These are phyloP conservation scores for Aspergillus sp. DNA, from an alignment of 2,329 filamentous ascomycete species.

Conservation along the genomic window DNA sequence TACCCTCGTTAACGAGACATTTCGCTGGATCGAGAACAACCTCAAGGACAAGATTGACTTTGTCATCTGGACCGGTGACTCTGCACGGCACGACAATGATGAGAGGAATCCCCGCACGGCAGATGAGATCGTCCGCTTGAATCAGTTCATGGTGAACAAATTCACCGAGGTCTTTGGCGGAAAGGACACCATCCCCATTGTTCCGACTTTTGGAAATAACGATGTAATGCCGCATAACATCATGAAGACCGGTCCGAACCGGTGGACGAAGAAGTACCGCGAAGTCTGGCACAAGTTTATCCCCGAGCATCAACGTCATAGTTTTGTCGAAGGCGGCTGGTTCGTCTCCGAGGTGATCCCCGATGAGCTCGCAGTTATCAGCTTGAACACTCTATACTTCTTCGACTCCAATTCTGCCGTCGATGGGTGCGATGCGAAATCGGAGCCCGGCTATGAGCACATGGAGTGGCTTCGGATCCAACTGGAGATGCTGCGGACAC, in stretches of 20 bases:
- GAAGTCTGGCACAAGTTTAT: slow-evolving; percentile 85
- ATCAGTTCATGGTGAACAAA: slow-evolving; percentile 72
- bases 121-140: slow-evolving; percentile 75
- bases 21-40: slow-evolving; percentile 81
- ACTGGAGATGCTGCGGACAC: slow-evolving; percentile 75
- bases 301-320: slow-evolving; percentile 86
- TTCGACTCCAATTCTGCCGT: slow-evolving; percentile 92
- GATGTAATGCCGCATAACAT: slow-evolving; percentile 98
- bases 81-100: slow-evolving; percentile 85
- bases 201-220: slow-evolving; percentile 95
- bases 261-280: slow-evolving; percentile 76
- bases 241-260: slow-evolving; percentile 79
- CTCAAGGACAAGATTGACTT: slow-evolving; percentile 81
- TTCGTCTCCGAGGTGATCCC: slow-evolving; percentile 93
- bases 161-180: slow-evolving; percentile 73
- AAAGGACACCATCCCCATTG: slow-evolving; percentile 68
- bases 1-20: slow-evolving; percentile 80
- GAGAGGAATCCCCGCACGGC: slow-evolving; percentile 74
- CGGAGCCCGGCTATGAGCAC: slow-evolving; percentile 88
- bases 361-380: slow-evolving; percentile 81
- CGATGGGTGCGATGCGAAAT: slow-evolving; percentile 77
- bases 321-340: slow-evolving; percentile 91
- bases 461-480: slow-evolving; percentile 95
- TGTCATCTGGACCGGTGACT: slow-evolving; percentile 90
- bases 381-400: slow-evolving; percentile 94